A percentile compares a stretch with the other conserved stretches of the same genome.
Evolutionary conservation across 2,329 filamentous ascomycete species (phyloP).

Genomic region (Pseudocercospora cruenta): DNA sequence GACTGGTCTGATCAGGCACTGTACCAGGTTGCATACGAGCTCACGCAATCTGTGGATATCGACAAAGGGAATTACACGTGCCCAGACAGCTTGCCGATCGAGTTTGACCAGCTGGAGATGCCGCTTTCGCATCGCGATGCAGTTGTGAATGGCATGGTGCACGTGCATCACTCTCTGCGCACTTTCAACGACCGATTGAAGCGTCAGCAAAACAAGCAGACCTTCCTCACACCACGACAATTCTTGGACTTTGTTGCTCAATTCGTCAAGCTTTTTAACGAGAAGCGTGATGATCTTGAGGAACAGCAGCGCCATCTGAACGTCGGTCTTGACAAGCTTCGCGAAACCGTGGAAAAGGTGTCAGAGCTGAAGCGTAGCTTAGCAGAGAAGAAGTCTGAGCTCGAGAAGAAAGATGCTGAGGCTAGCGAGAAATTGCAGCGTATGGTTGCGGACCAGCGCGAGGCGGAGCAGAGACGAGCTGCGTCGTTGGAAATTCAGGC

Average conservation of each 20-base stretch:
- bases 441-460: constrained; percentile 94
- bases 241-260: constrained; percentile 98
- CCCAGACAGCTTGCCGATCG: constrained; percentile 89
- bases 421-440: constrained; percentile 96
- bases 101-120: constrained; percentile 80
- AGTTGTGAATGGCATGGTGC: constrained; percentile 97
- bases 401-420: constrained; percentile 91
- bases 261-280: constrained; percentile 95
- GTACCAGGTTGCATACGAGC: constrained; percentile 94
- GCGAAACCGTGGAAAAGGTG: constrained; percentile 97
- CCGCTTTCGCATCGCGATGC: constrained; percentile 89
- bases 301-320: constrained; percentile 98
- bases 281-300: constrained; percentile 97
- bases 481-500: constrained; percentile 87
- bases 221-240: constrained; percentile 92
- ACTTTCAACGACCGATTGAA: constrained; percentile 84
- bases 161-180: constrained; percentile 93
- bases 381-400: constrained; percentile 89
- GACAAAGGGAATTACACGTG: constrained; percentile 84
- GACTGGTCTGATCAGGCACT: constrained; percentile 99
- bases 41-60: constrained; percentile 94
- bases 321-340: constrained; percentile 94
- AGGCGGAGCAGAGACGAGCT: constrained; percentile 88
- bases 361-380: constrained; percentile 87
- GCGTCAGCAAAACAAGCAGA: constrained; percentile 89